These are phyloP conservation scores for Penicillium tannophilum DNA, from an alignment of 495 filamentous ascomycete species.

Conservation along the genomic window DNA sequence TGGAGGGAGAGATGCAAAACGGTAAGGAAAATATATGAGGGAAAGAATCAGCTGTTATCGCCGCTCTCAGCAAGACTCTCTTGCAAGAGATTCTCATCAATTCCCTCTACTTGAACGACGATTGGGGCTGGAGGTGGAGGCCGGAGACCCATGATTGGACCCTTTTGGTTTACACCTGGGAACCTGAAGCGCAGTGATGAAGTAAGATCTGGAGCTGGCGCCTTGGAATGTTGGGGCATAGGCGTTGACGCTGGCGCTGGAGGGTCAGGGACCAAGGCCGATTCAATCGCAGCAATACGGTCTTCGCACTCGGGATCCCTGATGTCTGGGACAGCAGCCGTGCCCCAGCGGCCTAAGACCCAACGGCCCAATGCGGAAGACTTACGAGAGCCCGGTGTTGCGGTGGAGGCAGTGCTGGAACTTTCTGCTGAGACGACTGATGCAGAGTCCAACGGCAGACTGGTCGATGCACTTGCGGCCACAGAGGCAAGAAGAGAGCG, in stretches of 20 bases:
- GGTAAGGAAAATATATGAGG: background rate
- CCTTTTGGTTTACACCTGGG: conserved; percentile 52
- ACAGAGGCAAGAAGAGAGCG: conserved; percentile 44
- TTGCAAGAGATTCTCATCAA: conserved; percentile 43
- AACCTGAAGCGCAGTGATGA: conserved; percentile 36
- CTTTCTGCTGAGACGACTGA: conserved; percentile 29
- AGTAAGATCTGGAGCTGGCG: conserved; percentile 1
- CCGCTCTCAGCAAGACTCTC: conserved; percentile 44
- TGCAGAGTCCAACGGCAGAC: conserved; percentile 18
- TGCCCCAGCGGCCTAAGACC: conserved; percentile 58
- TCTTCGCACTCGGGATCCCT: conserved; percentile 21
- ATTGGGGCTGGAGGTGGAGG: conserved; percentile 35
- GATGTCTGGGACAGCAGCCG: conserved; percentile 36
- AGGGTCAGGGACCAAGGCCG: conserved; percentile 16
- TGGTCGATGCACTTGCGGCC: conserved; percentile 25
- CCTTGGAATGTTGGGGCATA: background rate
- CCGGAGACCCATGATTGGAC: conserved; percentile 45
- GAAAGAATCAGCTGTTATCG: background rate
- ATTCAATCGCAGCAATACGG: conserved; percentile 3
- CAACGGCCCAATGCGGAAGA: conserved; percentile 47
- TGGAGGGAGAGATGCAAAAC: background rate
- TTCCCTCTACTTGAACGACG: conserved; percentile 33
- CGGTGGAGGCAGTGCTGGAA: conserved; percentile 29
- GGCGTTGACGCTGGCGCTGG: conserved; percentile 1
- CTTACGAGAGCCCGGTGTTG: conserved; percentile 25